phyloP scores from a whole-genome alignment of 2,329 filamentous ascomycete species.

The Pestalotiopsis fici region DNA sequence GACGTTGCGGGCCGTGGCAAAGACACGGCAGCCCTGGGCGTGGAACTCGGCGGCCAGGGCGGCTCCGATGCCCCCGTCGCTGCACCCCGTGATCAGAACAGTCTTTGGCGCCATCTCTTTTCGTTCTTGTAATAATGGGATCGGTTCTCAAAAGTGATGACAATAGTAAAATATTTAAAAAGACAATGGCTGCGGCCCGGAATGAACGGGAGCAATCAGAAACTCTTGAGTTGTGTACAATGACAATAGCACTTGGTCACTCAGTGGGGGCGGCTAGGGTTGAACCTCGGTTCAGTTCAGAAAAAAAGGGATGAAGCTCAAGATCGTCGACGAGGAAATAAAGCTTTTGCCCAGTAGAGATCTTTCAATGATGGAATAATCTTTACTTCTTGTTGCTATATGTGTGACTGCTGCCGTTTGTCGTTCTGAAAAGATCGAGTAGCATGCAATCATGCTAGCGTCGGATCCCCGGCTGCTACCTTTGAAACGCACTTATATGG shows the following conservation, averaged over 20 bases:
- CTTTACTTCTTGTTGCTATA: not conserved
- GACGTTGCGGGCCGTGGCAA: conserved; percentile 25
- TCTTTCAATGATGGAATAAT: not conserved
- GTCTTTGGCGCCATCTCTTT: conserved; percentile 6
- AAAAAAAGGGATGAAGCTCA: not conserved
- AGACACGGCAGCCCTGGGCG: conserved; percentile 1
- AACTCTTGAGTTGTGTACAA: too few relatives aligned
- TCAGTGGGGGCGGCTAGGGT: not conserved
- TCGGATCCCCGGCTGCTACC: too few relatives aligned
- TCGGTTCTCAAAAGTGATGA: too few relatives aligned
- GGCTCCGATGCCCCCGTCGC: conserved; percentile 25
- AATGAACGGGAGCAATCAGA: too few relatives aligned
- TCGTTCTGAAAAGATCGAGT: too few relatives aligned
- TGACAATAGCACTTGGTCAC: too few relatives aligned
- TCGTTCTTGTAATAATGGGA: not conserved
- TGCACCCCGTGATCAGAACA: conserved; percentile 12
- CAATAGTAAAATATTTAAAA: too few relatives aligned
- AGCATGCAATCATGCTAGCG: too few relatives aligned
- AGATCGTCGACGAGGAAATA: not conserved
- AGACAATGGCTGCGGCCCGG: too few relatives aligned
- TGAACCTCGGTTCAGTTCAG: not conserved
- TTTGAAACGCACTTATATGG: too few relatives aligned
- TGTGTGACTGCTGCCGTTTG: too few relatives aligned
- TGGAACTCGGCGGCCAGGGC: conserved; percentile 16
- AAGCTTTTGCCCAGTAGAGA: not conserved